A percentile compares a stretch with the other conserved stretches of the same genome.
Evolutionary conservation across 2,329 filamentous ascomycete species (phyloP).

Genomic region (Decorospora gaudefroyi): DNA sequence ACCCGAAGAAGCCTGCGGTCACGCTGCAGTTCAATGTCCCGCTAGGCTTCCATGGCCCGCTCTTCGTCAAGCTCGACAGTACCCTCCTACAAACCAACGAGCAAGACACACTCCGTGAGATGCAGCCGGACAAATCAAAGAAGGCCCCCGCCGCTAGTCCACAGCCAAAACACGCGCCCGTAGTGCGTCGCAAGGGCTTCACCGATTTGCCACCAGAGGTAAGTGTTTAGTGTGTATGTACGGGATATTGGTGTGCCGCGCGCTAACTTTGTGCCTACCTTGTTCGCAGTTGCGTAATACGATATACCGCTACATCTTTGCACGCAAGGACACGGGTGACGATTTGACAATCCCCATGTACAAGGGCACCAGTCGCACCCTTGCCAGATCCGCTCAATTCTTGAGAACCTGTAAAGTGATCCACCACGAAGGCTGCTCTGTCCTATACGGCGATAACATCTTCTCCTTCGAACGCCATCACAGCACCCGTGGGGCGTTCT

Average conservation of each 20-base stretch:
- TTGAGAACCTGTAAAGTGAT: constrained; percentile 54
- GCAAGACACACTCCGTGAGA: constrained; percentile 18
- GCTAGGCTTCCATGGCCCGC: constrained; percentile 52
- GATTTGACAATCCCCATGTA: constrained; percentile 43
- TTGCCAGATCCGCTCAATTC: constrained; percentile 52
- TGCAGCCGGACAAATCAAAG: constrained; percentile 21
- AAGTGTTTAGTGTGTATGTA: too few relatives aligned
- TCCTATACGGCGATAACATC: constrained; percentile 57
- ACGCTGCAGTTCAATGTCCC: constrained; percentile 55
- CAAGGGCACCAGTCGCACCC: constrained; percentile 25
- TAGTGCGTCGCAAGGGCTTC: constrained; percentile 25
- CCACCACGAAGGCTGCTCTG: constrained; percentile 52
- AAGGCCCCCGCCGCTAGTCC: constrained; percentile 7
- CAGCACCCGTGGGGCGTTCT: constrained; percentile 49
- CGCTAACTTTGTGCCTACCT: too few relatives aligned
- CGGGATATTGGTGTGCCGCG: too few relatives aligned
- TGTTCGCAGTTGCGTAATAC: constrained; percentile 55
- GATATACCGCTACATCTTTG: constrained; percentile 53
- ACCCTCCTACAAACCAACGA: constrained; percentile 22
- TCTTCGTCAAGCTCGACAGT: constrained; percentile 50
- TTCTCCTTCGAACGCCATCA: constrained; percentile 52
- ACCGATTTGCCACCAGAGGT: constrained; percentile 47
- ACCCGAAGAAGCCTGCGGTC: constrained; percentile 34
- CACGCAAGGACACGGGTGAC: constrained; percentile 34
- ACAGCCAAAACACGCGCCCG: not conserved